Conservation (phyloP, 2,329 filamentous ascomycete genomes). For the Capronia americana region DNA sequence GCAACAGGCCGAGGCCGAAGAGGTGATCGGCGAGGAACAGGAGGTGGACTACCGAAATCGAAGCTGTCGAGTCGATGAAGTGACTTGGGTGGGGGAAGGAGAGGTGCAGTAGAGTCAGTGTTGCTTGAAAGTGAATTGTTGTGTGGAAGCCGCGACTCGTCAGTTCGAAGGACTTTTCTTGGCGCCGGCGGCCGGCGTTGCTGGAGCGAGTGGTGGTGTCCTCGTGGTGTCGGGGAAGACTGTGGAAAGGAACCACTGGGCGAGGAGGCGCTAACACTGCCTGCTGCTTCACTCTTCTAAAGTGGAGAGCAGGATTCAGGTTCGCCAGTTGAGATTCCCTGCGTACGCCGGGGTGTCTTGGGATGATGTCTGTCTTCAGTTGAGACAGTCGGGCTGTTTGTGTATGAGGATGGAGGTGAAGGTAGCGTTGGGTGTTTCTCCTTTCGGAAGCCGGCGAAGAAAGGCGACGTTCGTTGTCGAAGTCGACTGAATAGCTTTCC, state of each 20-base stretch:
- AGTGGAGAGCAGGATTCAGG: constrained; percentile 8
- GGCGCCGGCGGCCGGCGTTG: constrained; percentile 13
- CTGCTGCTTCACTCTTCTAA: constrained; percentile 5
- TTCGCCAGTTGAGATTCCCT: background rate
- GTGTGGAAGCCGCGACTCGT: constrained; percentile 30
- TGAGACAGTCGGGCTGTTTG: background rate
- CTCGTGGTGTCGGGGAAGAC: constrained; percentile 4
- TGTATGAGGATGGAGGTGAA: background rate
- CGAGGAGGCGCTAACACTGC: background rate
- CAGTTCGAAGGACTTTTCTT: constrained; percentile 19
- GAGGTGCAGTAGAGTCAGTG: constrained; percentile 4
- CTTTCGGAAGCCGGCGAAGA: constrained; percentile 21
- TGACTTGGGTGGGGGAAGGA: constrained; percentile 20
- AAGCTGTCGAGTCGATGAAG: constrained; percentile 13
- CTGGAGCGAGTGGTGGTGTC: background rate
- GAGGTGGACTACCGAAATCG: constrained; percentile 11
- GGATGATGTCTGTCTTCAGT: background rate
- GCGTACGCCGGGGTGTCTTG: background rate
- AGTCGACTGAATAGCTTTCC: background rate
- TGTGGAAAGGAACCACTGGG: background rate
- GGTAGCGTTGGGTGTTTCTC: constrained; percentile 3
- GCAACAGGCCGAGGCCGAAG: constrained; percentile 13
- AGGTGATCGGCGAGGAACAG: constrained; percentile 23
- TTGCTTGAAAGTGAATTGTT: background rate
- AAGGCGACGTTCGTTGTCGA: constrained; percentile 20